Percentiles rank a stretch among this genome's conserved stretches.
Conservation (phyloP, 2,329 filamentous ascomycete species). For the Drechslerella coelobrocha region DNA sequence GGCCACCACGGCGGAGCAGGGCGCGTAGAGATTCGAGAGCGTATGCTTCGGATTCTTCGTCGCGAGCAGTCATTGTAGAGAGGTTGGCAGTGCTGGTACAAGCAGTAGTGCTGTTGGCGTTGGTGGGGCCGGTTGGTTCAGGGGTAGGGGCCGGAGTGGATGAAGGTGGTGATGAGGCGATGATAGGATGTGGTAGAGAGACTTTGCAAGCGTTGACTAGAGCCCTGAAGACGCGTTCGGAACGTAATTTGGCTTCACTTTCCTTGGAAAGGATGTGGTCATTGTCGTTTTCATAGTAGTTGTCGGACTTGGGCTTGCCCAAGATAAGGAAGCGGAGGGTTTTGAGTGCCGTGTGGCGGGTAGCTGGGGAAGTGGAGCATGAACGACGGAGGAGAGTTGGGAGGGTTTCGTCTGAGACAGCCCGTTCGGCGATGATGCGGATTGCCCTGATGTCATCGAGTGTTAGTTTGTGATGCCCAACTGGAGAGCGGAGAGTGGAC, state of each 20-base stretch:
- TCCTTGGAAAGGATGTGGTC: conserved; percentile 50
- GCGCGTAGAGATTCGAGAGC: conserved; percentile 38
- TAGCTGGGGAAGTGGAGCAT: not conserved
- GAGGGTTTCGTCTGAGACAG: conserved; percentile 26
- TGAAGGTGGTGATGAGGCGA: too few relatives aligned
- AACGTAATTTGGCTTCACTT: conserved; percentile 25
- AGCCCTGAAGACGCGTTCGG: conserved; percentile 28
- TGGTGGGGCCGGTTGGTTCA: not conserved
- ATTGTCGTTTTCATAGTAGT: conserved; percentile 51
- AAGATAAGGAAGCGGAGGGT: conserved; percentile 48
- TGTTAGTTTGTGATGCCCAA: conserved; percentile 3
- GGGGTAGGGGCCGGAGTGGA: too few relatives aligned
- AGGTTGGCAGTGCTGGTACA: too few relatives aligned
- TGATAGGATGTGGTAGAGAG: conserved; percentile 22
- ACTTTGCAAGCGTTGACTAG: conserved; percentile 30
- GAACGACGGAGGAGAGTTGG: conserved; percentile 21
- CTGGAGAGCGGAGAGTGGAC: not conserved
- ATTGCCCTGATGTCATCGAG: conserved; percentile 27
- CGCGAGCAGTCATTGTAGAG: too few relatives aligned
- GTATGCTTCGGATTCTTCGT: conserved; percentile 47
- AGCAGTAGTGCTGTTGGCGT: not conserved
- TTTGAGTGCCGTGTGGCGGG: conserved; percentile 34
- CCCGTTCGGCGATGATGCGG: conserved; percentile 49
- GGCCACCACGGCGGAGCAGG: conserved; percentile 10
- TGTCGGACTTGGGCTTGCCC: conserved; percentile 46